A percentile compares a stretch with the other conserved stretches of the same genome.
Evolutionary conservation across 1,284 basidiomycete genomes (phyloP).

Genomic region (Cryptococcus deneoformans): DNA sequence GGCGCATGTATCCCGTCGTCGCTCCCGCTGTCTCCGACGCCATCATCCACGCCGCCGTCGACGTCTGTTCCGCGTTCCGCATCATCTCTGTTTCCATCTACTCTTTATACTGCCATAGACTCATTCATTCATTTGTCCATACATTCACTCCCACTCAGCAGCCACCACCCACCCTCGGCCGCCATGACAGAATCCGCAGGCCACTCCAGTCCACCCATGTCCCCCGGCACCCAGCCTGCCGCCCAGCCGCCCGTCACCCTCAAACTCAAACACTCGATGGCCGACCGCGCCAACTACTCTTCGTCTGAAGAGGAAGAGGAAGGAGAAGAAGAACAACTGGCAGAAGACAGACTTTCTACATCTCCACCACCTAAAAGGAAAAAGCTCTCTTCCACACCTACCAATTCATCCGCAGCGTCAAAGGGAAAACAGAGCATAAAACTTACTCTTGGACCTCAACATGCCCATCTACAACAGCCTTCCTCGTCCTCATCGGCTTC

Average conservation of each 20-base stretch:
- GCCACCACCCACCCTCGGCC: no score
- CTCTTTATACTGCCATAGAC: no score
- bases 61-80: not conserved
- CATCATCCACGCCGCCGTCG: not conserved
- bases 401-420: not conserved
- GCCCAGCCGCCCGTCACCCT: constrained; percentile 14
- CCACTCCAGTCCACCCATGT: no score
- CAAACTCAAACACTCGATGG: constrained; percentile 23
- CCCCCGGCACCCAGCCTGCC: constrained; percentile 23
- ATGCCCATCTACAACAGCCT: not conserved
- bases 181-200: no score
- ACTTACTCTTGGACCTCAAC: not conserved
- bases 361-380: constrained; percentile 9
- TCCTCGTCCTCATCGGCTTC: not conserved
- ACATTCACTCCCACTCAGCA: no score
- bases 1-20: not conserved
- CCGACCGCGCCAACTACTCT: constrained; percentile 28
- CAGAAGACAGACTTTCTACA: not conserved
- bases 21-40: not conserved
- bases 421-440: constrained; percentile 4
- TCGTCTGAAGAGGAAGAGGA: constrained; percentile 34
- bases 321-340: not conserved
- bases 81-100: no score
- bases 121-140: no score
- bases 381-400: not conserved